These are phyloP conservation scores for Nicotiana otophora DNA, from an alignment of 257 asterid genomes.

Conservation along the genomic window DNA sequence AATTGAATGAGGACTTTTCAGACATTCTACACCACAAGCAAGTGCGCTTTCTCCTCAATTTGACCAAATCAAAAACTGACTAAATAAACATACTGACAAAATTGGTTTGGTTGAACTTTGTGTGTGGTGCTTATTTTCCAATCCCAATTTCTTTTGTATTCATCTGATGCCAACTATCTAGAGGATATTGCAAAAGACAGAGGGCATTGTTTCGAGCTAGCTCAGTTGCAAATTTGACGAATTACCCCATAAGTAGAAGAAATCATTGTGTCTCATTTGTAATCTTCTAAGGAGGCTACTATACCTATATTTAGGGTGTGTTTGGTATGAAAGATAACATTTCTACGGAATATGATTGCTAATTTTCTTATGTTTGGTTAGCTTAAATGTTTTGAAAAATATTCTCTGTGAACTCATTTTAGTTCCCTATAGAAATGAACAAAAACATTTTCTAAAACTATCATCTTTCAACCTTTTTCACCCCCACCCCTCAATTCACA, in stretches of 20 bases:
- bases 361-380: too few species aligned
- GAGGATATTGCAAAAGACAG: neutral
- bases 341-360: too few species aligned
- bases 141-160: neutral
- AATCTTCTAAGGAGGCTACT: neutral
- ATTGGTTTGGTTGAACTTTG: neutral
- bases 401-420: too few species aligned
- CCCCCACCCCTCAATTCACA: too few species aligned
- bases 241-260: neutral
- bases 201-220: neutral
- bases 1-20: neutral
- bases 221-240: neutral
- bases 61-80: neutral
- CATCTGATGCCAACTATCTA: neutral
- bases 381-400: too few species aligned
- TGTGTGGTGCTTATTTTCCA: neutral
- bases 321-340: too few species aligned
- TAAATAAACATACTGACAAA: neutral
- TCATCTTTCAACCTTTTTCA: too few species aligned
- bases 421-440: too few species aligned
- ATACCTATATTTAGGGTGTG: too few species aligned
- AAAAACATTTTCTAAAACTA: too few species aligned
- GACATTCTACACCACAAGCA: neutral
- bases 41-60: neutral
- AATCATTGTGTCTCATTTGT: neutral